Percentiles rank a stretch among this genome's conserved stretches.
Conservation (phyloP, 2,329 filamentous ascomycete species). For the Pseudocercospora vitis region DNA sequence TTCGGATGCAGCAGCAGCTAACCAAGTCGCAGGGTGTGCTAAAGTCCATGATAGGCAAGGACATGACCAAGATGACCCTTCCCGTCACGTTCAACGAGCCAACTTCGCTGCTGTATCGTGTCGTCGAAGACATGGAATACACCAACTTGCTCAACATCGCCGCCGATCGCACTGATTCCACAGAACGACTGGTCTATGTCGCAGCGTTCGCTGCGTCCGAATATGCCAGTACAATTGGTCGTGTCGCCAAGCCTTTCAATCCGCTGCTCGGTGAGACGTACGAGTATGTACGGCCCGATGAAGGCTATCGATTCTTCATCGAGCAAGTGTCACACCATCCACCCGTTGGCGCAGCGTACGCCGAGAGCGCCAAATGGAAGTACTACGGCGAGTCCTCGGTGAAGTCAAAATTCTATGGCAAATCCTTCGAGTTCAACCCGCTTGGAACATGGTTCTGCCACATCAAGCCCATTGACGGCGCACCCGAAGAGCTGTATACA, state of each 20-base stretch:
- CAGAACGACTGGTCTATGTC: constrained; percentile 90
- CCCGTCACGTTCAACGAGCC: constrained; percentile 99
- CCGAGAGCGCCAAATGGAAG: constrained; percentile 90
- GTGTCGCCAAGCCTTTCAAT: constrained; percentile 97
- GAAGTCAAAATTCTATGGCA: constrained; percentile 95
- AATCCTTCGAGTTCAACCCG: constrained; percentile 95
- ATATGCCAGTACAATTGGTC: constrained; percentile 94
- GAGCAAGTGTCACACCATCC: constrained; percentile 98
- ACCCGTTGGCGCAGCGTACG: constrained; percentile 87
- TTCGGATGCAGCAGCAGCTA: constrained; percentile 24
- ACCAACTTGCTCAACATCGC: constrained; percentile 87
- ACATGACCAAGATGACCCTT: constrained; percentile 99
- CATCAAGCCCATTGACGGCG: constrained; percentile 72
- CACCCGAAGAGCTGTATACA: constrained; percentile 74
- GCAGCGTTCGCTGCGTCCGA: constrained; percentile 94
- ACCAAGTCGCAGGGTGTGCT: constrained; percentile 70
- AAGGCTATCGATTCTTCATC: constrained; percentile 96
- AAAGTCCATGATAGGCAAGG: constrained; percentile 99
- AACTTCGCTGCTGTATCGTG: constrained; percentile 89
- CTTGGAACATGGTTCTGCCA: constrained; percentile 95
- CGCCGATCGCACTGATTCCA: constrained; percentile 78
- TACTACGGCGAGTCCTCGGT: constrained; percentile 95
- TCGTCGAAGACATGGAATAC: constrained; percentile 98
- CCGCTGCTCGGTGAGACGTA: constrained; percentile 94
- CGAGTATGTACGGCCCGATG: constrained; percentile 92